A percentile compares a stretch with the other conserved stretches of the same genome.
These are phyloP conservation scores for Candida dubliniensis DNA, from an alignment of 1,139 yeast genomes.

Conservation along the genomic window DNA sequence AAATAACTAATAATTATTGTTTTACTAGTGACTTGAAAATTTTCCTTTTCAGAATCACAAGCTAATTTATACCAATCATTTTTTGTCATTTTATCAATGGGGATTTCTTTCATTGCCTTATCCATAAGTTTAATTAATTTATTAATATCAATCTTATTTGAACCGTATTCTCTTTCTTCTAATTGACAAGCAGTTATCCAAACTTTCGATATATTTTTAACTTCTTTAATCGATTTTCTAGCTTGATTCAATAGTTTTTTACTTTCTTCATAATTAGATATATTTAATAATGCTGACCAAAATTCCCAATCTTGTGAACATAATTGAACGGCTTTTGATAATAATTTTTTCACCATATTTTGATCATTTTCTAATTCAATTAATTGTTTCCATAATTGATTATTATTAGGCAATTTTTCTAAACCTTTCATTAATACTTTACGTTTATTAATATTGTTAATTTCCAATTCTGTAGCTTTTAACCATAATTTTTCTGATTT, in stretches of 20 bases:
- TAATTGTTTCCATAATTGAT: slow-evolving; percentile 53
- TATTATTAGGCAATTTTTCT: slow-evolving; percentile 49
- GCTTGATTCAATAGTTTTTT: slow-evolving; percentile 59
- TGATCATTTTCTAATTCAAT: slow-evolving; percentile 50
- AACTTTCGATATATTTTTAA: slow-evolving; percentile 33
- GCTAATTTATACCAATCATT: slow-evolving; percentile 49
- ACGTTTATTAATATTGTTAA: slow-evolving; percentile 50
- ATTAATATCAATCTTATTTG: slow-evolving; percentile 26
- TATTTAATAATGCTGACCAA: slow-evolving; percentile 56
- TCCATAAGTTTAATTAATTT: slow-evolving; percentile 45
- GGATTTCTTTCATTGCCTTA: slow-evolving; percentile 50
- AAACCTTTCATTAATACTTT: slow-evolving; percentile 63
- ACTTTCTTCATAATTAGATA: slow-evolving; percentile 50
- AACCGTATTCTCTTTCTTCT: slow-evolving; percentile 55
- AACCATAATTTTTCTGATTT: slow-evolving; percentile 69
- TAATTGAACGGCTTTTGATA: slow-evolving; percentile 67
- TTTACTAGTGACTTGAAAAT: slow-evolving; percentile 34
- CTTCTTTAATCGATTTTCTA: slow-evolving; percentile 30
- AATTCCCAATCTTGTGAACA: slow-evolving; percentile 64
- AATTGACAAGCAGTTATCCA: slow-evolving; percentile 74
- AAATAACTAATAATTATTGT: slow-evolving; percentile 35
- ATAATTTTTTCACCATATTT: slow-evolving; percentile 52
- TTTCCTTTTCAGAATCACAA: slow-evolving; percentile 35
- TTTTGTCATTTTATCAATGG: neutral
- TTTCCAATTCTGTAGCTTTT: slow-evolving; percentile 66